phyloP scores from a whole-genome alignment of 257 asterid genomes.

The Asclepias syriaca region DNA sequence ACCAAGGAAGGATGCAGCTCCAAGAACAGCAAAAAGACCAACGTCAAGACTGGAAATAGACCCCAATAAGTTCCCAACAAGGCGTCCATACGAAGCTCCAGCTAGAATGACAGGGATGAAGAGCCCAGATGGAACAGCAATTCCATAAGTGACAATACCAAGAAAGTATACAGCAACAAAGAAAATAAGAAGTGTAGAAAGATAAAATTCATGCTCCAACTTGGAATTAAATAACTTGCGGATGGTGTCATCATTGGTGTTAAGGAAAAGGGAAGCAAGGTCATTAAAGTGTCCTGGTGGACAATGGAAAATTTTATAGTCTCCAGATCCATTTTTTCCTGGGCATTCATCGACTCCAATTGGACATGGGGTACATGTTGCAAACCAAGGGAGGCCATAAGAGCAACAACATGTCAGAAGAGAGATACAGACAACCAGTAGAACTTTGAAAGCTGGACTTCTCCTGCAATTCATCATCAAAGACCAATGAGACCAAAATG shows the following conservation, averaged over 20 bases:
- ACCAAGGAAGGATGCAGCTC: slow-evolving; percentile 97
- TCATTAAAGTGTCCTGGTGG: slow-evolving; percentile 71
- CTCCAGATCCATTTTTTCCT: slow-evolving; percentile 61
- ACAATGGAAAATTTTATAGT: slow-evolving; percentile 83
- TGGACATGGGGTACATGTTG: slow-evolving; percentile 79
- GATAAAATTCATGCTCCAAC: slow-evolving; percentile 47
- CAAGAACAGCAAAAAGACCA: slow-evolving; percentile 81
- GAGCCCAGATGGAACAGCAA: slow-evolving; percentile 94
- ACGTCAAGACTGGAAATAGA: slow-evolving; percentile 57
- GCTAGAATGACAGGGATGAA: slow-evolving; percentile 99
- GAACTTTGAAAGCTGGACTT: slow-evolving; percentile 65
- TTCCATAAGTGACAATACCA: slow-evolving; percentile 82
- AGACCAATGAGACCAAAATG: slow-evolving; percentile 3
- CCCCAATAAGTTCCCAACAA: slow-evolving; percentile 49
- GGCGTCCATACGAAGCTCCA: slow-evolving; percentile 94
- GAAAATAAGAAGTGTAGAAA: slow-evolving; percentile 55
- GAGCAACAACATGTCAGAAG: slow-evolving; percentile 76
- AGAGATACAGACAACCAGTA: slow-evolving; percentile 64
- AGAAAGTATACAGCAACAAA: slow-evolving; percentile 55
- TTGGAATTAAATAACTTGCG: slow-evolving; percentile 64
- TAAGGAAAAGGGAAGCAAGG: slow-evolving; percentile 85
- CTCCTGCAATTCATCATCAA: slow-evolving; percentile 47
- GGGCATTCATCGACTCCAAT: slow-evolving; percentile 57
- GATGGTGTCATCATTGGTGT: slow-evolving; percentile 90
- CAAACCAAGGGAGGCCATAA: slow-evolving; percentile 83